Base-by-base conservation (phyloP, 1,284 basidiomycete species). In the Malassezia caprae region DNA sequence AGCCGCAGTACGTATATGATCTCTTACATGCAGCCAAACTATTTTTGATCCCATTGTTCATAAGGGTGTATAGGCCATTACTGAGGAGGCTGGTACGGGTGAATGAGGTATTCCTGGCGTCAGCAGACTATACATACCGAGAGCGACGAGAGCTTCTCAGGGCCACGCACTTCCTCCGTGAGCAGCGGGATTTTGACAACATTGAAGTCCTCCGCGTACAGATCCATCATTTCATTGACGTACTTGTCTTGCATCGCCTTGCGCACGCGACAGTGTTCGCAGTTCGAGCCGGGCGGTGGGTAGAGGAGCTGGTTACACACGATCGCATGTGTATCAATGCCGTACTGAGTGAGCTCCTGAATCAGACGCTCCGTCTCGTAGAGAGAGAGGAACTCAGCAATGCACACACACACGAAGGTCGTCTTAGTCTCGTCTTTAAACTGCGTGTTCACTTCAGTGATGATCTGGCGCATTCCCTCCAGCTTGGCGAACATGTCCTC, bases 391-490 rank as follows among this genome's bases (percentile, higher is more conserved):
- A 96, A 96, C 76, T 96, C 91, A 47, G 91, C 93, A 73, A 96
- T 96, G 80, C 90, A 94, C 49, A 96, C 91, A 74, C 93, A 96
- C 68, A 96, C 87, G 70, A 98, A 94, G 15, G 72, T 75, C 5
- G 93, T 98, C 78, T 93, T 91, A 77, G 96, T 90, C 86, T 93
- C 89, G 76, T 98, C 90, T 77, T 96, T 96, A 81, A 98, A 98
- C 72, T 99, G 94, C 1, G 88, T 87, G 80, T 98, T 98, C 56
- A 99, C 93, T 76, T 99, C 94, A 23, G 89, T 96, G 71, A 99
- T 98, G 57, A 96, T 84, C 39, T 84, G 87, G 37, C 90, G 83
- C 94, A 99, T 99, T 35, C 84, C 85, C 65, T 99, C 93, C 8
- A 99, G 82, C 77, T 96, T 96, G 30, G 88, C 88, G 75, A 96